Evolutionary conservation across 345 rosid genomes (phyloP).

Genomic region (Citrus sinensis): DNA sequence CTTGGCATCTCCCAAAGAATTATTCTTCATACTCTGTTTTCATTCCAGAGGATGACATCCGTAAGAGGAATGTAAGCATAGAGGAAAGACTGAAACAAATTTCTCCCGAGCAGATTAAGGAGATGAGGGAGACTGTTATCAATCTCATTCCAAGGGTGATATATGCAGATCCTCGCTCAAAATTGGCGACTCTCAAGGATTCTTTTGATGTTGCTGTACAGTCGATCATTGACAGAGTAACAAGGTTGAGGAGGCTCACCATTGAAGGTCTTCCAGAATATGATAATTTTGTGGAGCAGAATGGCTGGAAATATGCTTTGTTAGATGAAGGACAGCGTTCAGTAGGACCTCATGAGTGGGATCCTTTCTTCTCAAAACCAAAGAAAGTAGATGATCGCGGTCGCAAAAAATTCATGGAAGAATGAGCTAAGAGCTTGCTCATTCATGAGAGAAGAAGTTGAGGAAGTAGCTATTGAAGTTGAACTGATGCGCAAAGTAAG

Average conservation of each 20-base stretch:
- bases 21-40: constrained; percentile 78
- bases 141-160: constrained; percentile 64
- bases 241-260: constrained; percentile 75
- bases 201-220: constrained; percentile 83
- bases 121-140: constrained; percentile 72
- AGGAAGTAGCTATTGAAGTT: constrained; percentile 8
- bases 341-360: constrained; percentile 85
- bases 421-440: constrained; percentile 71
- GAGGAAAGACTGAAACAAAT: constrained; percentile 69
- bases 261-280: constrained; percentile 68
- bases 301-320: constrained; percentile 86
- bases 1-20: constrained; percentile 90
- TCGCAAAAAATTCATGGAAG: constrained; percentile 80
- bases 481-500: constrained; percentile 1
- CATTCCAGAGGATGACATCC: constrained; percentile 77
- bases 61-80: constrained; percentile 66
- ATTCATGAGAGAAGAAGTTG: constrained; percentile 23
- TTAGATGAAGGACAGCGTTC: constrained; percentile 78
- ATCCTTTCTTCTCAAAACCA: constrained; percentile 90
- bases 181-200: constrained; percentile 58
- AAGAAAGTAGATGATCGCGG: constrained; percentile 49
- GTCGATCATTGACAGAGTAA: constrained; percentile 74
- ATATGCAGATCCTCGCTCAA: constrained; percentile 78
- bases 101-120: constrained; percentile 65
- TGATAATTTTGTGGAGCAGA: constrained; percentile 81